Conservation (phyloP, 2,329 filamentous ascomycete species). For the Calonectria pseudoreteaudii region DNA sequence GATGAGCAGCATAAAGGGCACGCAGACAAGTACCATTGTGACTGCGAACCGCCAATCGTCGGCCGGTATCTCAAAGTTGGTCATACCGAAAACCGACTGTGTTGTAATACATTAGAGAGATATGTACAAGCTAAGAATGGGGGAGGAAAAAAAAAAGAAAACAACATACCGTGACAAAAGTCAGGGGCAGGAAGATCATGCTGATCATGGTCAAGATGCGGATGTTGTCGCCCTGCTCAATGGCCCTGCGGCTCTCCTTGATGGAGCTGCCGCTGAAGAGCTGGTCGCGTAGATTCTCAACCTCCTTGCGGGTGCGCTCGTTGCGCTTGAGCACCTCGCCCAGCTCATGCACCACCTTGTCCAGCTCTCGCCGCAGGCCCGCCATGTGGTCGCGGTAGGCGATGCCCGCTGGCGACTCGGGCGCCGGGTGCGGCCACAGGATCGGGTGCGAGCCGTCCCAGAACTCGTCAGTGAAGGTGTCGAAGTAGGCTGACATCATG, state of each 20-base stretch:
- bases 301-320: slow-evolving; percentile 65
- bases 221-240: slow-evolving; percentile 74
- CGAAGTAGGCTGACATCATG: slow-evolving; percentile 67
- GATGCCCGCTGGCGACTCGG: slow-evolving; percentile 56
- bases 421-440: slow-evolving; percentile 66
- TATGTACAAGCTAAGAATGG: neutral
- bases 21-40: slow-evolving; percentile 74
- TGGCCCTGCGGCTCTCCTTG: slow-evolving; percentile 69
- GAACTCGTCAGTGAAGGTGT: slow-evolving; percentile 69
- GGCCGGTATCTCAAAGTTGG: slow-evolving; percentile 55
- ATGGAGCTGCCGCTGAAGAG: slow-evolving; percentile 74
- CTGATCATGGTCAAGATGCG: slow-evolving; percentile 70
- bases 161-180: slow-evolving; percentile 66
- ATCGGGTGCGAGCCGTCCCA: slow-evolving; percentile 67
- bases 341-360: slow-evolving; percentile 63
- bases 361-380: slow-evolving; percentile 59
- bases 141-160: neutral
- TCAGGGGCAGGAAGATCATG: slow-evolving; percentile 71
- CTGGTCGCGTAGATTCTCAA: slow-evolving; percentile 69
- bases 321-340: slow-evolving; percentile 61
- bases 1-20: slow-evolving; percentile 62
- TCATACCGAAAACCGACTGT: slow-evolving; percentile 66
- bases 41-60: slow-evolving; percentile 59
- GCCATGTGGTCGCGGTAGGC: slow-evolving; percentile 63
- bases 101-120: neutral